Evolutionary conservation across 192 early-diverging fungal genomes (phyloP).

Genomic region (Coemansia sp.): DNA sequence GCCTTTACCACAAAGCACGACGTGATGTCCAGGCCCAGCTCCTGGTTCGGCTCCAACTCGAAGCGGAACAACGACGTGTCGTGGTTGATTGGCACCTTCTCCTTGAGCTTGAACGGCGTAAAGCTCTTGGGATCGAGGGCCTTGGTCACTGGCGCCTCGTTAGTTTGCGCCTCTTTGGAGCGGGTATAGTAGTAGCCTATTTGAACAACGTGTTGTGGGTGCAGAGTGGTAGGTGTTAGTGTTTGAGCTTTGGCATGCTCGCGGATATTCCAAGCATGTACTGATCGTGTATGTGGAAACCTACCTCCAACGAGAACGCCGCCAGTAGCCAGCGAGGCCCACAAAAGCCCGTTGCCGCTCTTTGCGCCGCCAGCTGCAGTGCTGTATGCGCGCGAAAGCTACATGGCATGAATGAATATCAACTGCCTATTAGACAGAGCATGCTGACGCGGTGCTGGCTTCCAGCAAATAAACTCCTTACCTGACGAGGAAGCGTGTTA

Average conservation of each 20-base stretch:
- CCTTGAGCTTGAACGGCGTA: constrained; percentile 45
- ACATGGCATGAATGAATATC: not conserved
- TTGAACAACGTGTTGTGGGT: constrained; percentile 1
- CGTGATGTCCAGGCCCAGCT: constrained; percentile 69
- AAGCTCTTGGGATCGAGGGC: constrained; percentile 51
- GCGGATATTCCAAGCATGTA: too few relatives aligned
- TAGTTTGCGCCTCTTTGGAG: constrained; percentile 18
- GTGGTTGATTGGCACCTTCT: constrained; percentile 62
- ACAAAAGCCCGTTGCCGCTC: constrained; percentile 34
- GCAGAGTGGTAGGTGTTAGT: not conserved
- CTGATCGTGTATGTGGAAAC: constrained; percentile 5
- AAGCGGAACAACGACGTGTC: constrained; percentile 70
- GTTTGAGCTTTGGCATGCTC: not conserved
- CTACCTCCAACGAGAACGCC: constrained; percentile 50
- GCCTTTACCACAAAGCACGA: constrained; percentile 77
- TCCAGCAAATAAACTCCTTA: constrained; percentile 4
- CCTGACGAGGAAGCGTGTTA: constrained; percentile 37
- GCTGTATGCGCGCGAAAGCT: constrained; percentile 50
- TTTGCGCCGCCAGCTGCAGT: constrained; percentile 22
- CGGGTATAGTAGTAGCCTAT: constrained; percentile 50
- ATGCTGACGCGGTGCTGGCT: not conserved
- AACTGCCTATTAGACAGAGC: not conserved
- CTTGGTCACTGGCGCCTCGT: constrained; percentile 9
- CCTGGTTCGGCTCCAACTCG: constrained; percentile 62
- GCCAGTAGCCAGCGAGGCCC: constrained; percentile 43